phyloP scores from a whole-genome alignment of 148 eudicot species.

The Rhododendron griersonianum region DNA sequence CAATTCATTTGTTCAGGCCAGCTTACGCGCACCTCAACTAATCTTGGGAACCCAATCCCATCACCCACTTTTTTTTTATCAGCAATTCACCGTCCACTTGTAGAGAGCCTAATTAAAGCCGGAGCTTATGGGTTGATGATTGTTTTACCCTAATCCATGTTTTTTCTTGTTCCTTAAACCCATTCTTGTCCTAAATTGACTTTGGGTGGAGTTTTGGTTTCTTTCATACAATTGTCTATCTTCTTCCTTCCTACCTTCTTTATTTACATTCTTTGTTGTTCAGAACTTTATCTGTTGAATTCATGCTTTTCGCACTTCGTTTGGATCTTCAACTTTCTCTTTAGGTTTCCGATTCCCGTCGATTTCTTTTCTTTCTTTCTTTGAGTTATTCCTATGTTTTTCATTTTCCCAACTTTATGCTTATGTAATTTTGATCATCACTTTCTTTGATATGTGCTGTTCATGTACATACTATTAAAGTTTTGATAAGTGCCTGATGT shows the following conservation, averaged over 20 bases:
- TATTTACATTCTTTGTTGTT: background rate
- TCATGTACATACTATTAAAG: background rate
- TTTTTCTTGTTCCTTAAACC: background rate
- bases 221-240: background rate
- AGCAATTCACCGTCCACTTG: no score
- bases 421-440: background rate
- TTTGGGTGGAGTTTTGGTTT: background rate
- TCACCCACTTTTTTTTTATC: no score
- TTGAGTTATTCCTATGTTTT: constrained; percentile 10
- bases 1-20: no score
- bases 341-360: background rate
- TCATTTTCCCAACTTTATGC: background rate
- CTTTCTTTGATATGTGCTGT: background rate
- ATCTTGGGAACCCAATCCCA: no score
- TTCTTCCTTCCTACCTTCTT: background rate
- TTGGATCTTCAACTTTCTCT: background rate
- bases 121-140: no score
- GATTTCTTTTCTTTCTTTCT: background rate
- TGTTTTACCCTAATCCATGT: background rate
- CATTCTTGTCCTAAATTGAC: background rate
- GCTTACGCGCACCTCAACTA: background rate
- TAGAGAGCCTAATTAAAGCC: no score
- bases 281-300: background rate
- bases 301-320: background rate
- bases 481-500: background rate